phyloP scores from a whole-genome alignment of 2,329 filamentous ascomycete species.

The Cordyceps javanica region DNA sequence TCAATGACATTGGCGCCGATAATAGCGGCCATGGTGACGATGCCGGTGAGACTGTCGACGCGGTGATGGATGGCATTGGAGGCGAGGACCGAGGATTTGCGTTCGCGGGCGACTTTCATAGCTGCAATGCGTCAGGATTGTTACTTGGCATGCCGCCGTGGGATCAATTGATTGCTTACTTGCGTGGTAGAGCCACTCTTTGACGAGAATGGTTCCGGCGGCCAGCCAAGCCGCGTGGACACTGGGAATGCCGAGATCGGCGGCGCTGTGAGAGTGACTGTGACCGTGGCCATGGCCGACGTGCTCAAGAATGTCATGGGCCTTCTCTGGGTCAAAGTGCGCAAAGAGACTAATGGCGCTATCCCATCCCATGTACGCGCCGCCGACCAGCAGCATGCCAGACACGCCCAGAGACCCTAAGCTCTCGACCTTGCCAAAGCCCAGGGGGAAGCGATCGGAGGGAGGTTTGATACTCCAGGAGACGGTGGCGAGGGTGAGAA shows the following conservation, averaged over 20 bases:
- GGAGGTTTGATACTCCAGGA: conserved; percentile 87
- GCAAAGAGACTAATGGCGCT: conserved; percentile 61
- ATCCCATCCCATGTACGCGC: conserved; percentile 85
- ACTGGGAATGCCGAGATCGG: conserved; percentile 57
- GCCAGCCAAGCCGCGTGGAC: conserved; percentile 95
- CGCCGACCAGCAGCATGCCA: conserved; percentile 80
- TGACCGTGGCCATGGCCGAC: conserved; percentile 59
- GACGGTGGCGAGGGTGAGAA: conserved; percentile 89
- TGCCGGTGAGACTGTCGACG: conserved; percentile 89
- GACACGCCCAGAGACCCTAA: conserved; percentile 90
- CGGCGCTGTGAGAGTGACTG: conserved; percentile 45
- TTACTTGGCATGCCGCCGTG: neutral
- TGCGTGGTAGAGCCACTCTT: conserved; percentile 95
- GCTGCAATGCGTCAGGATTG: conserved; percentile 44
- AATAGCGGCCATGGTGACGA: conserved; percentile 86
- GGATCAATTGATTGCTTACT: conserved; percentile 58
- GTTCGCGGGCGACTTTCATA: conserved; percentile 90
- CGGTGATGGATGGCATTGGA: conserved; percentile 97
- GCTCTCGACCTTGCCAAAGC: conserved; percentile 97
- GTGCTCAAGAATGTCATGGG: conserved; percentile 58
- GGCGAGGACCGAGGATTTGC: conserved; percentile 90
- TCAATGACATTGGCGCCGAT: conserved; percentile 80
- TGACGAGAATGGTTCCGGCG: conserved; percentile 79
- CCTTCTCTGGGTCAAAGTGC: conserved; percentile 65
- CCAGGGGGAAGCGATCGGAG: conserved; percentile 75